Evolutionary conservation across 2,329 filamentous ascomycete species (phyloP), one percentile per base, ranked within the genome.

Genomic region (Colletotrichum agaves): DNA sequence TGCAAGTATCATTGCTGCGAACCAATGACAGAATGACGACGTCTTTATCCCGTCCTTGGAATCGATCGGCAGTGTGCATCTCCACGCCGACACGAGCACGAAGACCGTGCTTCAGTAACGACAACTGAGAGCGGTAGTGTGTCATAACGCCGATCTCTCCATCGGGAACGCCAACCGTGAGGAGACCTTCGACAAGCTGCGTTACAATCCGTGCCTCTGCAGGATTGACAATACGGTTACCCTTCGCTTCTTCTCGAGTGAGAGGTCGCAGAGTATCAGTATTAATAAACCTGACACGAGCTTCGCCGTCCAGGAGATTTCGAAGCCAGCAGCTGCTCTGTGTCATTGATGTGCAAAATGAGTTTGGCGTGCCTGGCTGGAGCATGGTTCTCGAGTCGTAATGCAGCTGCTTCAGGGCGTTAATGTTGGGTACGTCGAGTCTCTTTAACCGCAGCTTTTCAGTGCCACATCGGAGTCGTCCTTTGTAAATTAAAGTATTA

Each of bases 51-150:
- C 96, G 88, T 6, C 96, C 96, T 77, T 99, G 96, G 78, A 97
- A 99, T 49, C 95, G 93, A 79, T 99, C 96, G 3, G 96, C 94
- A 0, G 96, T 98, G 79, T 99, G 94, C 86, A 98, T 94, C 79
- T 99, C 96, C 1, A 99, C 89, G 2, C 87, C 87, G 0, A 83
- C 64, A 72, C 84, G 79, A 46, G 81, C 82, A 35, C 88, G 87
- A 37, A 97, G 87, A 11, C 85, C 85, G 69, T 94, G 88, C 71
- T 93, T 92, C 1, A 99, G 85, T 2, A 97, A 83, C 0, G 93
- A 90, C 1, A 99, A 88, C 78, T 99, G 96, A 5, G 92, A 94
- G 66, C 96, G 92, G 79, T 99, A 99, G 78, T 98, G 94, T 15
- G 96, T 98, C 82, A 99, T 98, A 72, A 99, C 91, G 52, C 96